Conservation (phyloP, 345 rosid genomes). For the Acer campestre region DNA sequence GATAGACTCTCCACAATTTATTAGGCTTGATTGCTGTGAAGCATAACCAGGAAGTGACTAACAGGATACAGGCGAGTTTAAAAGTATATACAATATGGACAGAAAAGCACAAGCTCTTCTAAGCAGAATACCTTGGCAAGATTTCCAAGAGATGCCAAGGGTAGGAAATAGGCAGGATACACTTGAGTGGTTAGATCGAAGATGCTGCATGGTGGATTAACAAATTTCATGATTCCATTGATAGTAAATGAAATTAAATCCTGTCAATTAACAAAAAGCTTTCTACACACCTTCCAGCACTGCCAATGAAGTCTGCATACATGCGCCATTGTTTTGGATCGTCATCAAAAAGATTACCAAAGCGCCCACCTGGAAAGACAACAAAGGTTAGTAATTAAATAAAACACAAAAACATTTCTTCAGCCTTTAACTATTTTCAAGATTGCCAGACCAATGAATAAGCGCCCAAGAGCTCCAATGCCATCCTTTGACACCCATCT, state of each 20-base stretch:
- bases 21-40: not conserved
- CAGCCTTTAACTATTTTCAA: constrained; percentile 15
- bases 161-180: constrained; percentile 90
- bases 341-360: constrained; percentile 89
- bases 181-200: constrained; percentile 86
- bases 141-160: constrained; percentile 92
- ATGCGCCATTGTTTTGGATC: constrained; percentile 99
- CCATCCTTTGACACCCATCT: constrained; percentile 99
- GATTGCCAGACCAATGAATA: constrained; percentile 74
- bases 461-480: constrained; percentile 93
- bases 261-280: constrained; percentile 12
- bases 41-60: not conserved
- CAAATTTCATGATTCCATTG: constrained; percentile 10
- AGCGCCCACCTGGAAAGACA: constrained; percentile 76
- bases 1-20: not conserved
- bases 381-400: constrained; percentile 23
- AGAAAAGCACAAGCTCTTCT: not conserved
- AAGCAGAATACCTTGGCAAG: constrained; percentile 76
- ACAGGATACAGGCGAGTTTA: not conserved
- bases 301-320: constrained; percentile 99
- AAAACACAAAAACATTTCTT: constrained; percentile 8
- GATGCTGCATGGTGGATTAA: constrained; percentile 58
- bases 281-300: constrained; percentile 78
- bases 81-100: not conserved
- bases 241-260: constrained; percentile 16